Evolutionary conservation across 1,139 yeast species (phyloP), one percentile per base, ranked within the genome.

Genomic region (Sugiyamaella neomexicana): DNA sequence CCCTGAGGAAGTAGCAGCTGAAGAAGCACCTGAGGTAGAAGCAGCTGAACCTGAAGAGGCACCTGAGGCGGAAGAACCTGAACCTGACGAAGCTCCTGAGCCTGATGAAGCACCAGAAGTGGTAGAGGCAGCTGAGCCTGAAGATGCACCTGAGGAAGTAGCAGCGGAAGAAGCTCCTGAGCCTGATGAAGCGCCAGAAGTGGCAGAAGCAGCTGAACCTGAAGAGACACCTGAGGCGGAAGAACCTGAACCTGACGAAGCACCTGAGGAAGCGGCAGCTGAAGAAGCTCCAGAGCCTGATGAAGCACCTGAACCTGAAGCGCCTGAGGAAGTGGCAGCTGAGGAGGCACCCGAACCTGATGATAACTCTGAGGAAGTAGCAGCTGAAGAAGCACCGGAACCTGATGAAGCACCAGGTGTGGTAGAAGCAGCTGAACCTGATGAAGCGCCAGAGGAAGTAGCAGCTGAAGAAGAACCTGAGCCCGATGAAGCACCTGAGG

Each of bases 261-360:
- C 29, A n/a, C 34, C 17, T 1, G 46, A 23, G 2, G 36, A 16
- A n/a, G 46, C 29, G 5, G 38, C 17, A 13, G 20, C 20, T 13
- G 41, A n/a, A 37, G 41, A 37, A 5, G 41, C 16, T 8, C 20
- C 41, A 37, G 46, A 43, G 2, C n/a, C n/a, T n/a, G n/a, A n/a
- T n/a, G 46, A 31, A 43, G 46, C 46, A 27, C 34, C 36, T 3
- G 46, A 43, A 29, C 37, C 6, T 25, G 46, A 43, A 8, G 46
- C 20, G 13, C n/a, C 37, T 8, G 38, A 29, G 31, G 46, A 27
- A 13, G 38, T 20, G 5, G 23, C 37, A 27, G 37, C n/a, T n/a
- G 46, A 43, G 20, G 46, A 15, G 31, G 38, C 46, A 27, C 17
- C 36, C 7, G 41, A 37, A 37, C n/a, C n/a, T n/a, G n/a, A n/a